Evolutionary conservation across 768 basidiomycete genomes (phyloP).

Genomic region (Chalciporus pseudorubinellus): DNA sequence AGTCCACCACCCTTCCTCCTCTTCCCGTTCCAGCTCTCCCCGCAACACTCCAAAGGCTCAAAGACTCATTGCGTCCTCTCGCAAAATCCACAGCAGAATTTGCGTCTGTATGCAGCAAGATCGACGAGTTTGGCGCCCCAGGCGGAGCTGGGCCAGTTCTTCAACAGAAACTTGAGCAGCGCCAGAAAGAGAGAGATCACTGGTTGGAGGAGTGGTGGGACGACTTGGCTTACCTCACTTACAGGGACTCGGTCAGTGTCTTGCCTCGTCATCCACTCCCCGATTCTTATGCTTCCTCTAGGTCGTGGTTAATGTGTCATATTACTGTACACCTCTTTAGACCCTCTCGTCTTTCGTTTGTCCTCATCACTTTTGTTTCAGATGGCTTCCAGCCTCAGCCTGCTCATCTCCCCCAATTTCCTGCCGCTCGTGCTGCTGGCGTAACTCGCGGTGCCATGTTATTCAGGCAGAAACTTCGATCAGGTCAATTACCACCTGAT

Average conservation of each 20-base stretch:
- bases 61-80: conserved; percentile 69
- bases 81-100: conserved; percentile 64
- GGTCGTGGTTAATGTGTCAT: conserved; percentile 91
- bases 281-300: conserved; percentile 24
- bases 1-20: conserved; percentile 53
- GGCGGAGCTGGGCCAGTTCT: conserved; percentile 49
- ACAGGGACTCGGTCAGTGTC: conserved; percentile 72
- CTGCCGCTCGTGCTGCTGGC: conserved; percentile 66
- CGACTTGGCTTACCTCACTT: conserved; percentile 74
- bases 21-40: conserved; percentile 75
- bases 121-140: conserved; percentile 58
- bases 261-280: background rate
- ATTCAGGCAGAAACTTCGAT: conserved; percentile 68
- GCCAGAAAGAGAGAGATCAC: conserved; percentile 55
- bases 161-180: conserved; percentile 60
- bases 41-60: conserved; percentile 66
- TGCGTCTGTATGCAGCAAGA: conserved; percentile 50
- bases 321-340: conserved; percentile 66
- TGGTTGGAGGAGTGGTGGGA: conserved; percentile 99
- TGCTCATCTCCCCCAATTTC: conserved; percentile 51
- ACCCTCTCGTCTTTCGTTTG: background rate
- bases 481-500: conserved; percentile 65
- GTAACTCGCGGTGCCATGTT: conserved; percentile 70
- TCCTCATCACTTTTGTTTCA: conserved; percentile 28
- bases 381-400: conserved; percentile 79